Evolutionary conservation across 176 grass and related monocot genomes (phyloP), one percentile per base, ranked within the genome.

Genomic region (Avena insularis): DNA sequence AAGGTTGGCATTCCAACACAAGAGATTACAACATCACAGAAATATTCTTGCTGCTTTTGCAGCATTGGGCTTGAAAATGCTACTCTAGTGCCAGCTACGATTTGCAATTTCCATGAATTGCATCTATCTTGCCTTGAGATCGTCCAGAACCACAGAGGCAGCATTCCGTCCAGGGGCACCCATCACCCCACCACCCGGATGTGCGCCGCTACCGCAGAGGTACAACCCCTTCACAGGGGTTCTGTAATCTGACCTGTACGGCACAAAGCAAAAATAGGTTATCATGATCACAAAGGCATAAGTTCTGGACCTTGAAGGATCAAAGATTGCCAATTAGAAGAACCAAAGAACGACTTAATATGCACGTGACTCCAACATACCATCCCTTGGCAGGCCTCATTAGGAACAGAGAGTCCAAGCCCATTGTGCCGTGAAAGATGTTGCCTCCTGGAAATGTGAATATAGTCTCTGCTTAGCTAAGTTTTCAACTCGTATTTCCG

Each of bases 131-230:
- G 4, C 16, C 86, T 86, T 94, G 3, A 90, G 59, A 81, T 98
- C 92, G 80, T 89, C 79, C 74, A 98, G 87, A 72, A 98, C 97
- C 56, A 96, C 17, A 7, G 89, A 48, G 66, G 94, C 97, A 20
- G 97, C 94, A 88, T 98, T 98, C 40, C 97, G 94, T 19, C 97
- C 97, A 12, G 97, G 92, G 4, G 97, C 97, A 13, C 94, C 97
- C 97, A 98, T 98, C 50, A 98, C 97, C 45, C 97, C 97, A 13
- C 97, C 94, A 5, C 97, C 97, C 65, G 97, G 97, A 68, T 98
- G 97, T 20, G 94, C 88, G 1, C 97, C 97, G 2, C 97, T 98
- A 19, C 97, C 97, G 5, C 97, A 98, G 25, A 98, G 90, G 82
- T 98, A 98, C 64, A 98, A 66, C 23, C 97, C 97, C 77, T 93